Conservation (phyloP, 1,139 yeast species). For the Suhomyces wounanorum region DNA sequence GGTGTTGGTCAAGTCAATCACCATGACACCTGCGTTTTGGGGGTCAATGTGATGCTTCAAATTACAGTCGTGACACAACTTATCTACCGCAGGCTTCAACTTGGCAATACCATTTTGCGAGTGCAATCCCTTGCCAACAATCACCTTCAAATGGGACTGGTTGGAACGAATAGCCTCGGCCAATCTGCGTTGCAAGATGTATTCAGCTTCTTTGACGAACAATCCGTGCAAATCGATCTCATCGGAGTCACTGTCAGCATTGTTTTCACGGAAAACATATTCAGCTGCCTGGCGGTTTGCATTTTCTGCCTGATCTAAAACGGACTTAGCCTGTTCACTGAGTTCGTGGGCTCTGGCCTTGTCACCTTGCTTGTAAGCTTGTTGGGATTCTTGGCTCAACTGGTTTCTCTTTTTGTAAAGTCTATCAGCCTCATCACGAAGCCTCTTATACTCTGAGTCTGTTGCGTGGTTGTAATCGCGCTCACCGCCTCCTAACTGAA, state of each 20-base stretch:
- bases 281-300: constrained; percentile 83
- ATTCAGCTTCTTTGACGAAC: constrained; percentile 84
- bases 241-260: constrained; percentile 76
- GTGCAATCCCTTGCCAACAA: constrained; percentile 95
- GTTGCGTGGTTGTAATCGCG: constrained; percentile 74
- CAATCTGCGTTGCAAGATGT: constrained; percentile 71
- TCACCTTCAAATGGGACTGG: constrained; percentile 62
- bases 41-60: constrained; percentile 64
- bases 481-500: constrained; percentile 37
- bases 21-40: constrained; percentile 77
- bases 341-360: constrained; percentile 70
- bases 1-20: constrained; percentile 57
- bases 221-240: constrained; percentile 95
- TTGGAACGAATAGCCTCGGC: constrained; percentile 62
- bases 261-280: constrained; percentile 85
- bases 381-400: constrained; percentile 68
- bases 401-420: constrained; percentile 60
- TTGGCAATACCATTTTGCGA: constrained; percentile 82
- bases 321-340: constrained; percentile 67
- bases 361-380: constrained; percentile 75
- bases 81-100: constrained; percentile 85
- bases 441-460: constrained; percentile 62
- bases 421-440: constrained; percentile 68
- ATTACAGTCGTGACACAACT: constrained; percentile 65
- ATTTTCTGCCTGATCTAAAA: constrained; percentile 61